A percentile compares a stretch with the other conserved stretches of the same genome.
phyloP scores from a whole-genome alignment of 1,139 yeast genomes.

The Lizanozyma gosingica region DNA sequence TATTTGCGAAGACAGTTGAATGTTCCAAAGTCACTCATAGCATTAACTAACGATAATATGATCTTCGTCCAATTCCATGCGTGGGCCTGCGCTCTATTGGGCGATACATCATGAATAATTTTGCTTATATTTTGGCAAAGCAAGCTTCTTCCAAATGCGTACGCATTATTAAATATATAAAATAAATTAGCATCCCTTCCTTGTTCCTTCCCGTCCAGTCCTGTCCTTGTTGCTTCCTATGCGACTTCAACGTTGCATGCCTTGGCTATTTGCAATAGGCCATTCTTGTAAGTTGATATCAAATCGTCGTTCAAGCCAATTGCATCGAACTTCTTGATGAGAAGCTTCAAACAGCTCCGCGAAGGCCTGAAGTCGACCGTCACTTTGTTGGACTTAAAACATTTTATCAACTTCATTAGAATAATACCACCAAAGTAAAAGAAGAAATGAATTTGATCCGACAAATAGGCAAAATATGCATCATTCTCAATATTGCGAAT shows the following conservation, averaged over 20 bases:
- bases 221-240: too few relatives aligned
- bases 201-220: too few relatives aligned
- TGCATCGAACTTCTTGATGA: background rate
- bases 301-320: background rate
- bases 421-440: constrained; percentile 44
- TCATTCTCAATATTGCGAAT: constrained; percentile 41
- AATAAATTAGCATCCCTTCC: too few relatives aligned
- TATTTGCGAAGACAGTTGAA: background rate
- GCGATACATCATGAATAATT: background rate
- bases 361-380: background rate
- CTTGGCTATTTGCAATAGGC: background rate
- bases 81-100: background rate
- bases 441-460: constrained; percentile 59
- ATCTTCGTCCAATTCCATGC: background rate
- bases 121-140: too few relatives aligned
- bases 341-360: background rate
- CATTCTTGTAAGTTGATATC: background rate
- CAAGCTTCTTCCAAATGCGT: too few relatives aligned
- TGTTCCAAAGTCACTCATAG: background rate
- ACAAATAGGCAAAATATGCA: constrained; percentile 57
- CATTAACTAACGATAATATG: background rate
- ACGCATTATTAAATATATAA: too few relatives aligned
- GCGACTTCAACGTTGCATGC: background rate
- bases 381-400: background rate
- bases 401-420: constrained; percentile 20